Base-by-base conservation (phyloP, 2,329 filamentous ascomycete species). In the Hypoxylon sp. region DNA sequence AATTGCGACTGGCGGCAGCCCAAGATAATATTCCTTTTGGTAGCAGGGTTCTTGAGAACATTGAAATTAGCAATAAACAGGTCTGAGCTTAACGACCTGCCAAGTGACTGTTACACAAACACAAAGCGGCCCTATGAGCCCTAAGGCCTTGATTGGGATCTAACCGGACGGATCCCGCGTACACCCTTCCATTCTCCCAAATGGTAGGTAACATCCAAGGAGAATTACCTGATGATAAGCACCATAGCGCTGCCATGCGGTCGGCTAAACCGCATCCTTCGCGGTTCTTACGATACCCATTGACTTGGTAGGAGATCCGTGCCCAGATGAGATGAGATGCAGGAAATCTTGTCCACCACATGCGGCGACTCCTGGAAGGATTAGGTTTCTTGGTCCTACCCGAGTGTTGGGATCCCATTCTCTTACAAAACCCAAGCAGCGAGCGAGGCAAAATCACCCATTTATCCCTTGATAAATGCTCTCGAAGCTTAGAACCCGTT, bases 311-410 rank as follows among this genome's bases (percentile, higher is more conserved):
- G 59, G 46, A 58, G 48, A 39, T 50, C 14, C 47, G 14, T 55
- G 55, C 33, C 39, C 37, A 63, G 53, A 63, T 68, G 66, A 57
- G 52, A 59, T 66, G 66, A 59, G 52, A 59, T 66, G 59, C 66
- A 51, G 57, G 53, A 51, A 71, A 73, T 73, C 74, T 73, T 73
- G 67, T 74, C 73, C 72, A 52, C 74, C 70, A 70, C 74, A 74
- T 65, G 70, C 70, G 74, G 69, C 62, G 75, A 70, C 55, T 66
- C 61, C 66, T 59, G 63, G 57, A 68, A 26, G 35, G 31, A 33
- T 53, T 48, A 14, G 22, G 66, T 66, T 70, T 61, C 39, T 48
- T 59, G 59, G 67, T 70, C 73, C 62, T 64, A 51, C 59, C 53
- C 58, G 64, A 67, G 53, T 58, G 68, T 69, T 69, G 59, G 51